Conservation (phyloP, 768 basidiomycete species). For the Mycena floridula region DNA sequence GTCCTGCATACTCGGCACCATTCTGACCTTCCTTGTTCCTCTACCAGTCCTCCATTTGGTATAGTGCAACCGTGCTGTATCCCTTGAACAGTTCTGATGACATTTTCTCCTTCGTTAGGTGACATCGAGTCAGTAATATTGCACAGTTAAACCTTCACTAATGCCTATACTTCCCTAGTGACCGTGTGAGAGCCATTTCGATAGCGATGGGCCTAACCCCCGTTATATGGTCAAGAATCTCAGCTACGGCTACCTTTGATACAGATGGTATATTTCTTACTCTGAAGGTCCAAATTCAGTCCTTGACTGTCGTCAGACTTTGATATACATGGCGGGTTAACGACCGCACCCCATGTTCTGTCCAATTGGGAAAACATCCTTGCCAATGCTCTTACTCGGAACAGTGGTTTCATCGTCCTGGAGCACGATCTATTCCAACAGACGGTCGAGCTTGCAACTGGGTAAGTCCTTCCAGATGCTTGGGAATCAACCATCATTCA, state of each 20-base stretch:
- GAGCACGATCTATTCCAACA: constrained; percentile 86
- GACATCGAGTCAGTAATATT: constrained; percentile 57
- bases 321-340: constrained; percentile 64
- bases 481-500: constrained; percentile 59
- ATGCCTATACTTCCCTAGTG: constrained; percentile 33
- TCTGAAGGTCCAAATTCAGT: constrained; percentile 1
- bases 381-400: constrained; percentile 45
- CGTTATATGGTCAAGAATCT: constrained; percentile 79
- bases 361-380: constrained; percentile 74
- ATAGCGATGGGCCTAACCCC: constrained; percentile 78
- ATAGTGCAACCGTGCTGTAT: too few species aligned
- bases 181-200: constrained; percentile 82
- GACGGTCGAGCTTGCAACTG: constrained; percentile 78
- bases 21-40: too few species aligned
- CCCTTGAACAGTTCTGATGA: too few species aligned
- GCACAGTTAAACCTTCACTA: not conserved
- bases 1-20: too few species aligned
- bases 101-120: too few species aligned
- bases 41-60: too few species aligned
- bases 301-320: constrained; percentile 47
- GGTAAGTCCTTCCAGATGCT: constrained; percentile 81
- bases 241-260: constrained; percentile 58
- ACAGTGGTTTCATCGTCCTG: constrained; percentile 83
- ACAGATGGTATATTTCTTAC: constrained; percentile 44
- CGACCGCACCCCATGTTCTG: constrained; percentile 52